Evolutionary conservation across 83 land plant species (phyloP), one percentile per base, ranked within the genome.

Genomic region (Larix sibirica): DNA sequence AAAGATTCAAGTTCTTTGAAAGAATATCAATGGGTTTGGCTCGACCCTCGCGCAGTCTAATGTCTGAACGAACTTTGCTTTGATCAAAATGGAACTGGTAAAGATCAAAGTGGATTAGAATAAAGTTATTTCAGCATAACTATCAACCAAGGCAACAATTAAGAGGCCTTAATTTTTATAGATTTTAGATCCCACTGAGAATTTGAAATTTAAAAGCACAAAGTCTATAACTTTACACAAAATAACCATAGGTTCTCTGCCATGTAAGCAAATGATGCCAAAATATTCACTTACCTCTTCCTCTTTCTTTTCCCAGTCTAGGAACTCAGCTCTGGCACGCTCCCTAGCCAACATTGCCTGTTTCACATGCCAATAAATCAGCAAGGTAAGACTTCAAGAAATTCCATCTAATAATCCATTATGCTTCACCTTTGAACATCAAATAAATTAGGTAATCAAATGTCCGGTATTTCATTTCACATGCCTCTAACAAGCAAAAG

Each of bases 271-370:
- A 2, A 62, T 62, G 69, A 38, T 80, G 75, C 16, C 54, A 79
- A 80, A 81, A 80, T n/a, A 21, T 62, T 67, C 38, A 40, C 86
- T 74, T 79, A 96, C 98, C 95, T 98, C 99, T 81, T 98, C 99
- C 87, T 98, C 99, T 84, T 98, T 98, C 89, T 96, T 96, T 84
- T 98, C 99, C 97, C 99, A 98, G 74, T 98, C 99, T 58, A 94
- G 97, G 75, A 91, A 94, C 85, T 98, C 99, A 77, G 99, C 99
- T 28, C 94, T 89, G 28, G 99, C 99, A 83, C 99, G 89, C 77
- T 98, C 99, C 69, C 99, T 91, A 16, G 99, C 99, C 68, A 98
- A 86, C 92, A 98, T 40, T 47, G 97, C 98, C 98, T 95, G 86
- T 76, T 83, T 56, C 13, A 21, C 42, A 80, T 40, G 28, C 50